Evolutionary conservation across 371 early-diverging fungal genomes (phyloP).

Genomic region (Conidiobolus incongruus): DNA sequence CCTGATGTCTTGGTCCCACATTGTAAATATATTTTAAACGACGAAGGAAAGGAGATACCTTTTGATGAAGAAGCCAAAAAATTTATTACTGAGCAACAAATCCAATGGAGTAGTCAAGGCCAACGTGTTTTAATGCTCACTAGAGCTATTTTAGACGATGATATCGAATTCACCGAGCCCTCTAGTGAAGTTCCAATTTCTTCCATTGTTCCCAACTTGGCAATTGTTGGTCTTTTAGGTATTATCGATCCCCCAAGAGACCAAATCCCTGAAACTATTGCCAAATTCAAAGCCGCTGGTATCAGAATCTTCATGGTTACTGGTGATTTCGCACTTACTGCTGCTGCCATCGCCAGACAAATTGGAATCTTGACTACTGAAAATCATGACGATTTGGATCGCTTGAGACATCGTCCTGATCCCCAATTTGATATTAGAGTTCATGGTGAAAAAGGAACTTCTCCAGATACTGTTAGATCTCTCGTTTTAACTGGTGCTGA

Average conservation of each 20-base stretch:
- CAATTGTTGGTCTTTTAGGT: constrained; percentile 76
- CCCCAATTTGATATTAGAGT: too few relatives aligned
- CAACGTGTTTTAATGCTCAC: constrained; percentile 35
- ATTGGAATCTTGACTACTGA: constrained; percentile 52
- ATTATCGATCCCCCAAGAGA: constrained; percentile 82
- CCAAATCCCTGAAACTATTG: constrained; percentile 51
- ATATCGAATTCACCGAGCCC: constrained; percentile 5
- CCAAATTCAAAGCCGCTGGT: constrained; percentile 71
- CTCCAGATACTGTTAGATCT: constrained; percentile 5
- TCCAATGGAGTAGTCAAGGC: constrained; percentile 27
- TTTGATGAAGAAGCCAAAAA: constrained; percentile 16
- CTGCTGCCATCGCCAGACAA: constrained; percentile 79
- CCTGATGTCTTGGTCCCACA: constrained; percentile 53
- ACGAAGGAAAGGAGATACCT: constrained; percentile 15
- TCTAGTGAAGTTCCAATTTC: constrained; percentile 9
- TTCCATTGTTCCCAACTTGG: constrained; percentile 41
- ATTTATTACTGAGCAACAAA: constrained; percentile 15
- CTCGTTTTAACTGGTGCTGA: constrained; percentile 27
- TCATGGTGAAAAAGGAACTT: neutral
- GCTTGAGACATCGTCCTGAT: too few relatives aligned
- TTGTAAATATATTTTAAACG: constrained; percentile 17
- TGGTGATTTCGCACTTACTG: constrained; percentile 84
- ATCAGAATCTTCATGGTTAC: constrained; percentile 91
- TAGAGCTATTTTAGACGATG: neutral
- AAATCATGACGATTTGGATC: neutral